Evolutionary conservation across 768 basidiomycete genomes (phyloP), one percentile per base, ranked within the genome.

Genomic region (Pholiota conissans): DNA sequence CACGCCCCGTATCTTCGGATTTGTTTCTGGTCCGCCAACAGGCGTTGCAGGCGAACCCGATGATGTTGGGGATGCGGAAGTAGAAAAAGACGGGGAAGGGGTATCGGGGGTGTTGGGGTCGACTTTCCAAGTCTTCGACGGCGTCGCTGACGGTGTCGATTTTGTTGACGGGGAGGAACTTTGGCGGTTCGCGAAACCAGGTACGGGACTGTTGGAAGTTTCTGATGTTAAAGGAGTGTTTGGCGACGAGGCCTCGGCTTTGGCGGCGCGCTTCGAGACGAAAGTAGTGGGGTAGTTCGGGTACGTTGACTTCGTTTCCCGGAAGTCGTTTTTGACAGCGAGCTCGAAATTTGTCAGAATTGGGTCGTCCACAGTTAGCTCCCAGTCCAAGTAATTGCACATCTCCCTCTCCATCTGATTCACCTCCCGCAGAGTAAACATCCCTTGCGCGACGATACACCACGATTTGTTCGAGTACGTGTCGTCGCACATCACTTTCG

Each of bases 401-500:
- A 97, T 94, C 73, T 95, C 93, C 22, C 93, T 77, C 76, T 95
- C 94, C 93, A 95, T 95, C 79, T 95, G 93, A 72, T 97, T 97
- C 67, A 97, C 89, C 79, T 95, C 94, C 46, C 90, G 82, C 6
- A 95, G 75, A 3, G 78, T 80, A 65, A 95, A 95, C 84, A 93
- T 88, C 27, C 85, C 87, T 71, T 95, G 91, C 0, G 90, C 93
- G 37, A 95, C 93, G 45, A 95, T 89, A 5, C 85, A 84, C 93
- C 93, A 95, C 0, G 89, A 91, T 69, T 93, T 93, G 81, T 95
- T 95, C 14, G 90, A 92, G 70, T 95, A 95, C 0, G 92, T 95
- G 65, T 95, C 93, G 76, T 95, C 93, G 73, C 93, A 94, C 49
- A 93, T 89, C n/a, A 94, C 89, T 67, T 93, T 93, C 9, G 86